A percentile compares a stretch with the other conserved stretches of the same genome.
Conservation (phyloP, 768 basidiomycete genomes). For the Suillus spraguei region DNA sequence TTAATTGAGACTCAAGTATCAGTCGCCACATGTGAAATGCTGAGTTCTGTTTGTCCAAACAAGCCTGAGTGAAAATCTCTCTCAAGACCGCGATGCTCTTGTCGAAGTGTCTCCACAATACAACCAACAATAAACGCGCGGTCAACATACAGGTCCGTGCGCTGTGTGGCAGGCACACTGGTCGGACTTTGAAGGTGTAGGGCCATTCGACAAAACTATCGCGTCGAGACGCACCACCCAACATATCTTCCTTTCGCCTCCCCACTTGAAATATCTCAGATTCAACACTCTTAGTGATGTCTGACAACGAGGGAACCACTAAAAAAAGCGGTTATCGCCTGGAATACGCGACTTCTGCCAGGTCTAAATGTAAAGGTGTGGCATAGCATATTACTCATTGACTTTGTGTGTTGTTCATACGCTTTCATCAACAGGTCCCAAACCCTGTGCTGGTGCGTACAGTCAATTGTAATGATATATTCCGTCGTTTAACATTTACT, state of each 20-base stretch:
- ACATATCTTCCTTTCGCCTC: constrained; percentile 33
- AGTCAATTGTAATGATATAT: constrained; percentile 1
- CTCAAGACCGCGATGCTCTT: constrained; percentile 8
- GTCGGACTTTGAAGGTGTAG: constrained; percentile 42
- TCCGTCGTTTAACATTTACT: constrained; percentile 16
- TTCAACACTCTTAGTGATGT: constrained; percentile 29
- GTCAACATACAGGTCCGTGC: constrained; percentile 37
- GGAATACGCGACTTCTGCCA: constrained; percentile 68
- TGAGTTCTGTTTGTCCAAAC: constrained; percentile 12
- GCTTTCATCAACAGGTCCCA: constrained; percentile 55
- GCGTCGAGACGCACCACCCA: constrained; percentile 42
- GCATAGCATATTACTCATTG: constrained; percentile 22
- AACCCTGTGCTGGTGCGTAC: constrained; percentile 69
- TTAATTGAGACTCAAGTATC: background rate
- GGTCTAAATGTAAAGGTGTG: constrained; percentile 77
- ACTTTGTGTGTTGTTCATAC: constrained; percentile 25
- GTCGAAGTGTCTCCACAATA: constrained; percentile 10
- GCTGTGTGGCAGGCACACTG: constrained; percentile 30
- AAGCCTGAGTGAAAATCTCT: constrained; percentile 8
- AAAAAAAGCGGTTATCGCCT: constrained; percentile 65
- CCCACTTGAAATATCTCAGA: constrained; percentile 22
- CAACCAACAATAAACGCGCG: constrained; percentile 24
- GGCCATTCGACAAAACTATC: constrained; percentile 42
- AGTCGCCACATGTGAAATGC: constrained; percentile 6
- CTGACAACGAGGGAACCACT: constrained; percentile 37